These are phyloP conservation scores for Brachypodium distachyon DNA, from an alignment of 202 grass and related monocot genomes.

Conservation along the genomic window DNA sequence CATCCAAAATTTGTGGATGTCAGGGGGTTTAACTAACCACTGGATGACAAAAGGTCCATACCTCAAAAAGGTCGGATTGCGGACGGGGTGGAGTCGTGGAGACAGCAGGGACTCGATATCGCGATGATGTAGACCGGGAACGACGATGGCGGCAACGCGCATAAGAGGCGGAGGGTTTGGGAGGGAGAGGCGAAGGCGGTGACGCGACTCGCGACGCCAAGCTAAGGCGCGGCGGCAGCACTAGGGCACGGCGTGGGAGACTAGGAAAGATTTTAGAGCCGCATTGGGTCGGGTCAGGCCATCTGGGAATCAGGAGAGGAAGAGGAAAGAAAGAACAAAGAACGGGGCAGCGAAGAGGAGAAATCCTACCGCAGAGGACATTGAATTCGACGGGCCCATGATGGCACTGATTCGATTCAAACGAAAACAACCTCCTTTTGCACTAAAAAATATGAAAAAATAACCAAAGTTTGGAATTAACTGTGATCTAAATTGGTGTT, in stretches of 20 bases:
- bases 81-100: background rate
- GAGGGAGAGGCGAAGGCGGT: background rate
- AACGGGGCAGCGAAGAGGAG: background rate
- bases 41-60: background rate
- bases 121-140: background rate
- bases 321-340: background rate
- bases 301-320: background rate
- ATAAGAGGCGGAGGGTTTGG: background rate
- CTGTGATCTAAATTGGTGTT: no score
- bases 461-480: no score
- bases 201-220: background rate
- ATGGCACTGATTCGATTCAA: no score
- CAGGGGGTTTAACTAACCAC: background rate
- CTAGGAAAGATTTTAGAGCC: background rate
- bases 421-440: no score
- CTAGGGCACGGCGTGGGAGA: background rate
- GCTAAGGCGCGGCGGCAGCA: background rate
- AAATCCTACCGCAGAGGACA: background rate
- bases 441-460: no score
- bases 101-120: background rate
- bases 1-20: background rate
- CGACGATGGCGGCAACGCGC: background rate
- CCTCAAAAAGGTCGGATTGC: background rate
- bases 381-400: background rate
- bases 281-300: background rate